Evolutionary conservation across 257 asterid genomes (phyloP).

Genomic region (Lithospermum erythrorhizon): DNA sequence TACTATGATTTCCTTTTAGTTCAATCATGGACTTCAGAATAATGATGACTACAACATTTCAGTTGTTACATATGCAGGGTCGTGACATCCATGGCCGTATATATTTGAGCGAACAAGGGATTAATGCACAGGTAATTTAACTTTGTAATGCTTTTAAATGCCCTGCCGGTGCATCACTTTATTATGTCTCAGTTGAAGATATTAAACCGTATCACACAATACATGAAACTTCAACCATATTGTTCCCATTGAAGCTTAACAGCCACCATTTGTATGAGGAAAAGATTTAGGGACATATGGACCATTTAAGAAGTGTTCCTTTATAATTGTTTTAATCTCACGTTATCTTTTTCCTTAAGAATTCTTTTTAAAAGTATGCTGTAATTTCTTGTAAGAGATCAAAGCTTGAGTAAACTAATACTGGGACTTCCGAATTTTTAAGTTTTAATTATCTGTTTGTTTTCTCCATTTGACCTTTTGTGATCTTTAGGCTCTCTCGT

Average conservation of each 20-base stretch:
- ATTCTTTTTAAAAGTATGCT: not conserved
- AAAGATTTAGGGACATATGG: not conserved
- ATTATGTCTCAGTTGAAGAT: not conserved
- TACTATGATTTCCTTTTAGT: too few relatives aligned
- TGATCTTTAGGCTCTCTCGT: too few relatives aligned
- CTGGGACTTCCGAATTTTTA: not conserved
- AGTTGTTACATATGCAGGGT: conserved; percentile 43
- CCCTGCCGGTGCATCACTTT: not conserved
- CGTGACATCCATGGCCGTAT: conserved; percentile 79
- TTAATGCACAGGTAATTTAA: conserved; percentile 76
- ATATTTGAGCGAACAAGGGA: conserved; percentile 89
- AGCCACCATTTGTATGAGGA: not conserved
- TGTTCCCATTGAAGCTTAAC: not conserved
- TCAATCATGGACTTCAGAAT: too few relatives aligned
- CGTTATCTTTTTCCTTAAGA: not conserved
- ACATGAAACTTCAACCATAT: not conserved
- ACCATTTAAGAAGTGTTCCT: not conserved
- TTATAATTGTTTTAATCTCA: not conserved
- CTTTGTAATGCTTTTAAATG: conserved; percentile 3
- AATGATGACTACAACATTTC: not conserved
- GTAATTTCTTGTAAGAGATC: not conserved
- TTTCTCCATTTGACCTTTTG: too few relatives aligned
- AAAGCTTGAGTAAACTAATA: not conserved
- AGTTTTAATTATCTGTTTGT: too few relatives aligned
- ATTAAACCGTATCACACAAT: not conserved